Evolutionary conservation across 768 basidiomycete genomes (phyloP), one percentile per base, ranked within the genome.

Genomic region (Hemileccinum impolitum): DNA sequence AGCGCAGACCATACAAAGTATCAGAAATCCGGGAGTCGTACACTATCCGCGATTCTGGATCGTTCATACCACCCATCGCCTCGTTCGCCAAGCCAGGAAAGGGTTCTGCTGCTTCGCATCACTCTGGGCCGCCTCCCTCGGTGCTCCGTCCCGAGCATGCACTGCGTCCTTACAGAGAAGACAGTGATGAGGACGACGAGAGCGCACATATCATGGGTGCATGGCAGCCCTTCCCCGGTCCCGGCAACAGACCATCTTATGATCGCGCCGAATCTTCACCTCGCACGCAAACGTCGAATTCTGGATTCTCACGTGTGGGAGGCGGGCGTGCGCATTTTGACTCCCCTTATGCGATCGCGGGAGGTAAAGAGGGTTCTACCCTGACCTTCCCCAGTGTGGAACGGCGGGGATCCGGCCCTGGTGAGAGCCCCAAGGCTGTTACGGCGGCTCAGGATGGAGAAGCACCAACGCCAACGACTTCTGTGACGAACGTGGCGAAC

Each of bases 201-300:
- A 76, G 74, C 15, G 87, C 90, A 12, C 87, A 75, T 55, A 96
- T 97, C 61, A 95, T 97, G 91, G 86, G 85, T 36, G 90, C 94
- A n/a, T 95, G 92, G 90, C 84, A 86, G 55, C 81, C 84, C 25
- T 87, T 81, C 72, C 80, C 80, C 0, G 71, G 76, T 7, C 64
- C 74, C 18, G 58, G 62, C 23, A 37, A 58, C 31, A 48, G 59
- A 19, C 40, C 15, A 0, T 61, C 67, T 4, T 55, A 47, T 19
- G 66, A 69, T 31, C 63, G 59, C 23, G 17, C 58, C 13, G 64
- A 63, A 45, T 60, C 55, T 36, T 56, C 53, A 44, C 68, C 64
- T 30, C 54, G 58, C 45, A 51, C 70, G 14, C 67, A 59, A 45
- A 53, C 60, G 11, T 63, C 63, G 12, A 55, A 67, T 7, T 79